Evolutionary conservation across 371 early-diverging fungal species (phyloP).

Genomic region (Mortierella sp.): DNA sequence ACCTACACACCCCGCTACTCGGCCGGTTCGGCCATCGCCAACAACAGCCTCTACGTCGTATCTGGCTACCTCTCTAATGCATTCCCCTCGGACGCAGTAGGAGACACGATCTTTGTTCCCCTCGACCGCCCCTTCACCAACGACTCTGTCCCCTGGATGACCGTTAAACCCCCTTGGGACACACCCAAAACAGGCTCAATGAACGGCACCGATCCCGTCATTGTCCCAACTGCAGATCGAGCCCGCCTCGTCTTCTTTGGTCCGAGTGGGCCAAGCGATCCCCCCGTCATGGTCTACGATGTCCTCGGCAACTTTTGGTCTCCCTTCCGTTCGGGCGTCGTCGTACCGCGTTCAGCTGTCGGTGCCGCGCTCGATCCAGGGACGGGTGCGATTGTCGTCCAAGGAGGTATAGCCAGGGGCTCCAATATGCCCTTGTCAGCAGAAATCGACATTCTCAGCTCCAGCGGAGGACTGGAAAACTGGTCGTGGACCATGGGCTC

Average conservation of each 20-base stretch:
- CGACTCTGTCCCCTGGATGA: constrained; percentile 25
- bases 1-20: constrained; percentile 31
- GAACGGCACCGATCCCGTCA: constrained; percentile 14
- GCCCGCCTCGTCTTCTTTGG: constrained; percentile 27
- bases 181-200: neutral
- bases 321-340: constrained; percentile 2
- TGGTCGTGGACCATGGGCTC: constrained; percentile 27
- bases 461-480: neutral
- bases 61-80: constrained; percentile 14
- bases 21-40: constrained; percentile 32
- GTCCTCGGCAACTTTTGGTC: constrained; percentile 19
- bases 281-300: constrained; percentile 29
- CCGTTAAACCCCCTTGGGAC: neutral
- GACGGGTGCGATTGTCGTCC: constrained; percentile 16
- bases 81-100: constrained; percentile 2
- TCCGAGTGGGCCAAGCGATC: constrained; percentile 6
- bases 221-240: constrained; percentile 14
- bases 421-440: neutral
- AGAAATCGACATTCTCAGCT: constrained; percentile 32
- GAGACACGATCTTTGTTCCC: constrained; percentile 30
- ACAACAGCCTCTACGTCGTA: constrained; percentile 37
- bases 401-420: constrained; percentile 17
- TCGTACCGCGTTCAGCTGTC: constrained; percentile 11
- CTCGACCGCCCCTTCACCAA: constrained; percentile 20
- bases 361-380: constrained; percentile 17